phyloP scores from a whole-genome alignment of 371 early-diverging fungal species.

The Chytridium lagenaria region DNA sequence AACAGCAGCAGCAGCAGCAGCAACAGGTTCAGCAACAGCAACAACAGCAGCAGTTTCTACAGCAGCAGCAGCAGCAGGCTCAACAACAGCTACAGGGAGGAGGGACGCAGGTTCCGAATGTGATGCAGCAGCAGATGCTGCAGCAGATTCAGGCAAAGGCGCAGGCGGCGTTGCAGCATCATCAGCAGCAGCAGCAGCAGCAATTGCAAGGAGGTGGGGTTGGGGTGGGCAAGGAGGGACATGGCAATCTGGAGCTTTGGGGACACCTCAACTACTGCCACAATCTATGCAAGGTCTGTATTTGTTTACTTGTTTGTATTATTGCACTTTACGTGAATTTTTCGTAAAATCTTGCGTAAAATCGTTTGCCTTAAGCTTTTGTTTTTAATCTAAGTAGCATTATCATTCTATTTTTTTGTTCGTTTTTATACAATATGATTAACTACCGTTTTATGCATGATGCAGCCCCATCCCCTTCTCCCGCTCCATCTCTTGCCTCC shows the following conservation, averaged over 20 bases:
- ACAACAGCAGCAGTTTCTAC: not conserved
- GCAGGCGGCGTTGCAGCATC: not conserved
- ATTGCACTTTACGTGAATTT: too few relatives aligned
- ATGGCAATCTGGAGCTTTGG: not conserved
- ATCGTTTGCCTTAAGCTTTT: too few relatives aligned
- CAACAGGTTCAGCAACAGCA: not conserved
- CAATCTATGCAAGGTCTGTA: not conserved
- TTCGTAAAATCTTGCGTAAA: too few relatives aligned
- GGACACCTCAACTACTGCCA: not conserved
- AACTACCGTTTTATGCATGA: not conserved
- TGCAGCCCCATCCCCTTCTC: not conserved
- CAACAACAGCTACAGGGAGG: too few relatives aligned
- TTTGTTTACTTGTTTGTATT: not conserved
- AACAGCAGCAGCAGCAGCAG: not conserved
- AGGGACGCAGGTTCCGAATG: too few relatives aligned
- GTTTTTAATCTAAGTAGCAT: too few relatives aligned
- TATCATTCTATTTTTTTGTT: too few relatives aligned
- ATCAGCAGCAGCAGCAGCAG: slow-evolving; percentile 5
- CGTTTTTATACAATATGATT: too few relatives aligned
- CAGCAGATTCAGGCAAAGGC: too few relatives aligned
- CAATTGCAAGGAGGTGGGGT: not conserved
- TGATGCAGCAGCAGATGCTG: too few relatives aligned
- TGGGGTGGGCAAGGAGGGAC: not conserved
- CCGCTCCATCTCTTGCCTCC: not conserved
- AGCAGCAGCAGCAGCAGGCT: slow-evolving; percentile 5